Percentiles rank a stretch among this genome's conserved stretches.
Evolutionary conservation across 1,284 basidiomycete genomes (phyloP).

Genomic region (Pseudozyma sp.): DNA sequence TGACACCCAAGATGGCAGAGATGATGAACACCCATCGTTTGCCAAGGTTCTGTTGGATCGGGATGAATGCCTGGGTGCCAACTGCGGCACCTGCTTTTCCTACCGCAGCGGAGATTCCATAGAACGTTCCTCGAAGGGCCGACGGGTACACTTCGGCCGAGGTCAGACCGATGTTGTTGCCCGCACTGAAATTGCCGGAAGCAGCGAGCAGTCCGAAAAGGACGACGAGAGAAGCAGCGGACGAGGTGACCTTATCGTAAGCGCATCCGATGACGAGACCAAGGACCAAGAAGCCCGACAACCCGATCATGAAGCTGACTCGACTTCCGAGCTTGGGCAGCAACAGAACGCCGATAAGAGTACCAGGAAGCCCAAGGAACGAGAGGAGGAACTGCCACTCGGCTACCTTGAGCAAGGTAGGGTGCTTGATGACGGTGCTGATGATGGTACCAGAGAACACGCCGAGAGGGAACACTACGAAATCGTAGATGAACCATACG

Average conservation of each 20-base stretch:
- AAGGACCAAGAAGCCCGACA: constrained; percentile 79
- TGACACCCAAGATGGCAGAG: constrained; percentile 57
- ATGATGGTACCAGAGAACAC: constrained; percentile 64
- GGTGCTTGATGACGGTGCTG: constrained; percentile 73
- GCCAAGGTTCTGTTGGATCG: constrained; percentile 75
- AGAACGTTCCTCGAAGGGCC: constrained; percentile 42
- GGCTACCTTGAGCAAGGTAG: constrained; percentile 70
- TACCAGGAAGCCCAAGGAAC: constrained; percentile 77
- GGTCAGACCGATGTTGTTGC: constrained; percentile 78
- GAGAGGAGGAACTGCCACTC: constrained; percentile 81
- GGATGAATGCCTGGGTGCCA: constrained; percentile 81
- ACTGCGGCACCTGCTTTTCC: constrained; percentile 82
- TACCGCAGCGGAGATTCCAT: constrained; percentile 75
- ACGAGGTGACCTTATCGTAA: constrained; percentile 77
- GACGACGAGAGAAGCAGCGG: constrained; percentile 76
- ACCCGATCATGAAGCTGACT: constrained; percentile 77
- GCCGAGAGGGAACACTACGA: constrained; percentile 81
- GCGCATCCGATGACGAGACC: constrained; percentile 74
- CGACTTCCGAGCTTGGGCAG: constrained; percentile 36
- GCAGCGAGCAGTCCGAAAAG: constrained; percentile 45
- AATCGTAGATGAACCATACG: constrained; percentile 73
- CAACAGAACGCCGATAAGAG: constrained; percentile 72
- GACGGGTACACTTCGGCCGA: constrained; percentile 68
- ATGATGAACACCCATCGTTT: constrained; percentile 56
- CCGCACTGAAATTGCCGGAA: constrained; percentile 78